These are phyloP conservation scores for Xylaria sp. DNA, from an alignment of 495 filamentous ascomycete genomes.

Conservation along the genomic window DNA sequence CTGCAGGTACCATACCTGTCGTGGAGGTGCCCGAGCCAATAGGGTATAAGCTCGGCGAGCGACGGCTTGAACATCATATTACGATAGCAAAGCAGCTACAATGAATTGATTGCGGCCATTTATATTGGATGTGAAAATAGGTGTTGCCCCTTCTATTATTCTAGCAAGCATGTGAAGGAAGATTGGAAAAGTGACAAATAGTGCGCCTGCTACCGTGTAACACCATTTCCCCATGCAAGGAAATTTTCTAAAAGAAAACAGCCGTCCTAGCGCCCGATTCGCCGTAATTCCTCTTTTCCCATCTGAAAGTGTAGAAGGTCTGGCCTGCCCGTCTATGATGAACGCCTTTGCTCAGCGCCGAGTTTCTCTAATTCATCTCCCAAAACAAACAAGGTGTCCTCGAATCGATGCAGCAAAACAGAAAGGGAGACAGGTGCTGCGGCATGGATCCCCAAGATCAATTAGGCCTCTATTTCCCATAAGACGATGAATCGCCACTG, in stretches of 20 bases:
- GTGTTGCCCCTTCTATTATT: not conserved
- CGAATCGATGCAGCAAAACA: not conserved
- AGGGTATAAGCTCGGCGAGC: not conserved
- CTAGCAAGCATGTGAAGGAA: not conserved
- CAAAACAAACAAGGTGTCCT: not conserved
- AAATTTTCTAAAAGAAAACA: not conserved
- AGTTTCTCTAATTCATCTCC: not conserved
- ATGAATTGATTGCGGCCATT: not conserved
- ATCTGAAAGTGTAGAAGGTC: not conserved
- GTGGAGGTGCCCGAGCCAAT: slow-evolving; percentile 17
- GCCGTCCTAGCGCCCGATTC: slow-evolving; percentile 1
- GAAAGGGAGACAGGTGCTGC: not conserved
- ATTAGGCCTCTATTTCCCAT: not conserved
- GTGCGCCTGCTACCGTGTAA: not conserved
- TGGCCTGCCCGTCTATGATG: not conserved
- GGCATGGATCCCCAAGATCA: not conserved
- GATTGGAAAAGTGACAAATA: not conserved
- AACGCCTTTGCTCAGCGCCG: slow-evolving; percentile 3
- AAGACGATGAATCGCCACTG: not conserved
- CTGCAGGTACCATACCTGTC: slow-evolving; percentile 20
- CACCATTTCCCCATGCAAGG: not conserved
- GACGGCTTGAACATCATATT: slow-evolving; percentile 3
- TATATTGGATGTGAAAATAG: not conserved
- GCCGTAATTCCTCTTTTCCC: not conserved
- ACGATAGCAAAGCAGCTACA: slow-evolving; percentile 8